Base-by-base conservation (phyloP, 345 rosid genomes). In the Luvunga scandens region DNA sequence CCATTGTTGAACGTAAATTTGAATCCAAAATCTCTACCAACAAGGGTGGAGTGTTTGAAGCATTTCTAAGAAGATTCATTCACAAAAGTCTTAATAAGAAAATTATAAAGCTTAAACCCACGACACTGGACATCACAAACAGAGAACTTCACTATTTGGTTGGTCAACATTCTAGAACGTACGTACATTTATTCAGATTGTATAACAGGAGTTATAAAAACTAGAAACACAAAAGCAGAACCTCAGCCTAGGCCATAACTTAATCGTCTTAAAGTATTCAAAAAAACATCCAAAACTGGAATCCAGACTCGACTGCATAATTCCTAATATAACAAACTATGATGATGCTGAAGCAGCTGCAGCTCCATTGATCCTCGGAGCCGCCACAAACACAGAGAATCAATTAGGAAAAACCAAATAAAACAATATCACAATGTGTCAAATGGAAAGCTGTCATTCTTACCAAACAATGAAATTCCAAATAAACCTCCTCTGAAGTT, bases 401-500 rank as follows among this genome's bases (percentile, higher is more conserved):
- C 25, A 19, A 0, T 14, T 13, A 28, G 24, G 9, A n/a, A 8
- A 53, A 0, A 12, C 6, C 2, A 56, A 70, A 24, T 7, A 38
- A 39, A 34, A 25, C 21, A 27, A 4, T 31, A 48, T 19, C 16
- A 31, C 14, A 21, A 1, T 56, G 14, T 28, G 33, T 19, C 33
- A 9, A 4, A 36, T 38, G 42, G 7, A 21, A 21, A 24, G 0
- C 7, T 30, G 55, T 33, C 27, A 2, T 10, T 19, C 39, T 2
- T 24, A 38, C 9, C 36, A 19, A 36, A 66, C 27, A 14, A 56
- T 18, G 33, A 59, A 62, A 65, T 6, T 19, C n/a, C 14, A 36
- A 10, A 12, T 55, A 64, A 34, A 57, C 77, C 83, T 74, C 77
- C 83, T 77, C 86, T 74, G 69, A 80, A 80, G 45, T 72, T 72